Evolutionary conservation across 2,329 filamentous ascomycete species (phyloP).

Genomic region (Calonectria multiphialidica): DNA sequence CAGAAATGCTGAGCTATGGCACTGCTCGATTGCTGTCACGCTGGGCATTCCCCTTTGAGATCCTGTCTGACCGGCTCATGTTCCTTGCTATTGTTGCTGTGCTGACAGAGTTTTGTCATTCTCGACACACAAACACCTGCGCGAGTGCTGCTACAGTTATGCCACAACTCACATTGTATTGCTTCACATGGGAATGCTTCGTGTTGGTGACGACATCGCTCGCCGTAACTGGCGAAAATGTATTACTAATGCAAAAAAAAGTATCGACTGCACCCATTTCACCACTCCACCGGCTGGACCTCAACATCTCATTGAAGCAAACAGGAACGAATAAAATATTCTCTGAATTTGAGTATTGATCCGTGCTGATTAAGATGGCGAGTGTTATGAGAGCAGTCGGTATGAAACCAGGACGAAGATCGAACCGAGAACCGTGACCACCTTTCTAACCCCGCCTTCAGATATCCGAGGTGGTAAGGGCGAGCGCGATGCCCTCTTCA

Average conservation of each 20-base stretch:
- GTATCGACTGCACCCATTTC: conserved; percentile 1
- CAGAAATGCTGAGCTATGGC: neutral
- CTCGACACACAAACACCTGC: neutral
- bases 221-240: conserved; percentile 13
- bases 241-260: conserved; percentile 42
- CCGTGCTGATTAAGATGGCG: conserved; percentile 41
- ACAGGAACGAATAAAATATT: neutral
- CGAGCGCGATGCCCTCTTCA: conserved; percentile 68
- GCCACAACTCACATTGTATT: neutral
- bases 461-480: conserved; percentile 71
- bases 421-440: neutral
- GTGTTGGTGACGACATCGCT: conserved; percentile 16
- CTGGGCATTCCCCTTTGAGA: neutral
- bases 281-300: neutral
- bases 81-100: neutral
- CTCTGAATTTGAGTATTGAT: neutral
- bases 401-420: conserved; percentile 39
- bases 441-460: conserved; percentile 46
- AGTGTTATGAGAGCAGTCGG: conserved; percentile 58
- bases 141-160: neutral
- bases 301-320: conserved; percentile 14
- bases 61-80: neutral
- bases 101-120: neutral
- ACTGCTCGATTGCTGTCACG: neutral
- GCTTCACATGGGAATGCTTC: conserved; percentile 9